These are phyloP conservation scores for Theobroma cacao DNA, from an alignment of 345 rosid species.

Conservation along the genomic window DNA sequence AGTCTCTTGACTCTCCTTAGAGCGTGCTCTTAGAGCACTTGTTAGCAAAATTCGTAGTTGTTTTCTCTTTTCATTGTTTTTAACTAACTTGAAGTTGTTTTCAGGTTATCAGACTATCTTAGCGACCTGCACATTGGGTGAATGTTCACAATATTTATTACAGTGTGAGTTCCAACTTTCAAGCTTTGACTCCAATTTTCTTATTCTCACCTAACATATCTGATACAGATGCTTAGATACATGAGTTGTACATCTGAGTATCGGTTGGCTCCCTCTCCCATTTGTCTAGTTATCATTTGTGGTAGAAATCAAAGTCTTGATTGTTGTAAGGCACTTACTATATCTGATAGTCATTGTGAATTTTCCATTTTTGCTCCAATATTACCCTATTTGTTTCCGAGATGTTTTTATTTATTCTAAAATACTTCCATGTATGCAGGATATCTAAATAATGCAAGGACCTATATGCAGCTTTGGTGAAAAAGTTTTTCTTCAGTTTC, in stretches of 20 bases:
- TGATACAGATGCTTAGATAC: not conserved
- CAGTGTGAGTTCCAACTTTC: constrained; percentile 15
- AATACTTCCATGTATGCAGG: constrained; percentile 5
- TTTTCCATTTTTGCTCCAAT: not conserved
- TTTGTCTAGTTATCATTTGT: not conserved
- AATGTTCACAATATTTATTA: constrained; percentile 4
- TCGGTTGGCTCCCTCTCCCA: not conserved
- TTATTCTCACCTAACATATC: not conserved
- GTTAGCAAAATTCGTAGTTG: no score
- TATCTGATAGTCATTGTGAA: not conserved
- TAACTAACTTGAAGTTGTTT: not conserved
- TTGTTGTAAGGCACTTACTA: not conserved
- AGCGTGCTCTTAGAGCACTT: no score
- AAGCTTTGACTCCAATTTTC: not conserved
- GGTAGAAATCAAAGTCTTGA: not conserved
- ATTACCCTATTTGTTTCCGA: not conserved
- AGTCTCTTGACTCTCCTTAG: no score
- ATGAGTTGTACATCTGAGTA: not conserved
- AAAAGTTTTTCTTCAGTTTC: constrained; percentile 22
- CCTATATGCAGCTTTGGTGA: constrained; percentile 15
- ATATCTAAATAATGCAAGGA: constrained; percentile 24
- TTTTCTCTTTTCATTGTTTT: not conserved
- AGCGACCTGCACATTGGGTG: constrained; percentile 12
- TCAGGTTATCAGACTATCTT: constrained; percentile 18
- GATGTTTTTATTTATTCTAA: not conserved